Evolutionary conservation across 2,329 filamentous ascomycete species (phyloP), one percentile per base, ranked within the genome.

Genomic region (Peltaster fructicola): DNA sequence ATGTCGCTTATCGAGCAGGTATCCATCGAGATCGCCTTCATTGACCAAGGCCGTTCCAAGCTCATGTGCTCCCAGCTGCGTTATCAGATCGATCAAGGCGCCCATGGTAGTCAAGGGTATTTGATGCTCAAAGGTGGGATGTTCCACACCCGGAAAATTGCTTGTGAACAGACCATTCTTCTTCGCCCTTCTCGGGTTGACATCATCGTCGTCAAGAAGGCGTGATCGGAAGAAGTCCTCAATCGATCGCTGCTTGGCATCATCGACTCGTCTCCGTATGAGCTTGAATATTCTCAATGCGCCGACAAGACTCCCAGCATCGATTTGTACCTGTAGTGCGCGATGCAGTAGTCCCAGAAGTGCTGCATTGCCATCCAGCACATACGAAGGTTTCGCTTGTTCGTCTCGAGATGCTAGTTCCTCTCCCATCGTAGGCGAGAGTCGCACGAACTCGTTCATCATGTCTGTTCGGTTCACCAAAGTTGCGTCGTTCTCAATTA

Each of bases 31-130:
- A 13, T 12, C 8, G 19, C 19, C 13, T 10, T 20, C 10, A 7
- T 20, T 12, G 19, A 20, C 19, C 19, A 20, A 4, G 19, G 19
- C 19, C 13, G 19, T n/a, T n/a, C n/a, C n/a, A n/a, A n/a, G n/a
- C n/a, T n/a, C n/a, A n/a, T n/a, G n/a, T n/a, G n/a, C n/a, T n/a
- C n/a, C n/a, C n/a, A n/a, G n/a, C n/a, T n/a, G n/a, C n/a, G n/a
- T n/a, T n/a, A 6, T 20, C 11, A 29, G 27, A 5, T 25, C 27
- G 7, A 25, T n/a, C 13, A 70, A 42, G 12, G 52, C 49, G 3
- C 57, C 62, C 20, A 69, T 45, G 3, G 61, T 52, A 5, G 51
- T 41, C 7, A 52, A 37, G 3, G 64, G 61, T 10, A 68, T 33
- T 36, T 56, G 45, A 40, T 47, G 36, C 41, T 50, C 38, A 36